Evolutionary conservation across 108 stramenopile species (phyloP), one percentile per base, ranked within the genome.

Genomic region (Pseudonitzschia pungens): DNA sequence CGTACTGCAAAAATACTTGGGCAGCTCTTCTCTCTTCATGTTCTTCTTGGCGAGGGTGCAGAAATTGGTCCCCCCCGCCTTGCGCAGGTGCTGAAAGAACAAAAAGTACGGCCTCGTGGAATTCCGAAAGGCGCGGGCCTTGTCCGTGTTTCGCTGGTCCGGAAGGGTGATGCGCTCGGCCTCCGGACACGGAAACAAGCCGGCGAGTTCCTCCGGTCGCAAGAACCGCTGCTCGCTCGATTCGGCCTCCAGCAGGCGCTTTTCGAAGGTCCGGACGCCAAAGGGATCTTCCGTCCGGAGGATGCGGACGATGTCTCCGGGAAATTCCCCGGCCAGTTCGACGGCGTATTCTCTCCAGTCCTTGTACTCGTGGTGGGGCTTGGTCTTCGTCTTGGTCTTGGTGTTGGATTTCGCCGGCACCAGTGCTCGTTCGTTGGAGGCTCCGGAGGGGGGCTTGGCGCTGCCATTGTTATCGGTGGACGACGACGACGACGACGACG

Each of bases 1-100:
- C 75, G 27, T 64, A 76, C 75, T 76, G 68, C 42, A 42, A 70
- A 86, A 90, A 70, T 90, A 90, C 18, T 18, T 51, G 7, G 92
- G 87, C 26, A 87, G 70, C 4, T 83, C 74, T 14, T 59, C 56
- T n/a, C 69, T 74, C 15, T 86, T 77, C 12, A 92, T 50, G 77
- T 92, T 92, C 70, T 80, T 72, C 66, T 90, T 70, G 2, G 92
- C 92, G 69, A 92, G 72, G 22, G 76, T 71, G 68, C 92, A 92
- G 78, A 92, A 92, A 56, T 92, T 83, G 11, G 92, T 92, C 11
- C 92, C 92, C 22, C 89, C 89, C 10, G 89, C 91, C 71, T 92
- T 92, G 54, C 92, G 77, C 56, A 92, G 77, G 65, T 92, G 92
- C 57, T 92, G 92, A 71, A 90, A 90, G 64, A 92, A 90, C 7